Evolutionary conservation across 1,139 yeast species (phyloP).

Genomic region (Saccharomyces pastorianus): DNA sequence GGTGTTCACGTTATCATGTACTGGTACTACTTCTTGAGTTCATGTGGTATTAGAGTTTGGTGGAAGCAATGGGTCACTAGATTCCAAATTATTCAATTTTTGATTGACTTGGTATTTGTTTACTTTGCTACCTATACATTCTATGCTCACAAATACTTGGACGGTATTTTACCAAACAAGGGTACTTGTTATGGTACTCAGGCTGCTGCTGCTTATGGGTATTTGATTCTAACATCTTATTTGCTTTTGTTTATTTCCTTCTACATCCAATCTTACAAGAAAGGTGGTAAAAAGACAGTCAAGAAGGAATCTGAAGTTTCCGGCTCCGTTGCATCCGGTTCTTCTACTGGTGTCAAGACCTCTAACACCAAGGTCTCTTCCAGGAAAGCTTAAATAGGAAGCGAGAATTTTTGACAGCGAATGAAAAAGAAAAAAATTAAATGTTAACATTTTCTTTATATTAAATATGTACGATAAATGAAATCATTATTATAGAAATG

Average conservation of each 20-base stretch:
- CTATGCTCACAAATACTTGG: constrained; percentile 52
- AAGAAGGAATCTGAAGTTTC: constrained; percentile 40
- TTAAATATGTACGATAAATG: not conserved
- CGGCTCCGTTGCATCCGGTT: constrained; percentile 24
- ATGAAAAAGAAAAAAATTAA: not conserved
- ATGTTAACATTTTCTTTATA: not conserved
- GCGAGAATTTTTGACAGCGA: not conserved
- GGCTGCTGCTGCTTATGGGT: constrained; percentile 86
- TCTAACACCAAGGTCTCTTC: constrained; percentile 36
- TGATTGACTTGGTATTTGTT: constrained; percentile 81
- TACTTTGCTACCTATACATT: constrained; percentile 88
- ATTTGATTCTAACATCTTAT: constrained; percentile 81
- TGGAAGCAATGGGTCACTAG: constrained; percentile 99
- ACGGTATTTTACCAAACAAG: constrained; percentile 56
- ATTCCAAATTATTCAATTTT: constrained; percentile 88
- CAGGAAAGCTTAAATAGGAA: constrained; percentile 35
- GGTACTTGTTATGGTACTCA: constrained; percentile 92
- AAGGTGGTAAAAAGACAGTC: constrained; percentile 35
- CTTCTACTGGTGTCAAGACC: constrained; percentile 31
- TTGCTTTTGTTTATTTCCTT: constrained; percentile 86
- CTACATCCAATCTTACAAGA: constrained; percentile 79
- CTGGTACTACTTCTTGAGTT: constrained; percentile 92
- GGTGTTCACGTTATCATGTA: constrained; percentile 96
- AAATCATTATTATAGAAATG: constrained; percentile 1
- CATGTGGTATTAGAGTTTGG: constrained; percentile 95